Percentiles rank a stretch among this genome's conserved stretches.
phyloP scores from a whole-genome alignment of 2,329 filamentous ascomycete genomes.

The Talaromyces piceae region DNA sequence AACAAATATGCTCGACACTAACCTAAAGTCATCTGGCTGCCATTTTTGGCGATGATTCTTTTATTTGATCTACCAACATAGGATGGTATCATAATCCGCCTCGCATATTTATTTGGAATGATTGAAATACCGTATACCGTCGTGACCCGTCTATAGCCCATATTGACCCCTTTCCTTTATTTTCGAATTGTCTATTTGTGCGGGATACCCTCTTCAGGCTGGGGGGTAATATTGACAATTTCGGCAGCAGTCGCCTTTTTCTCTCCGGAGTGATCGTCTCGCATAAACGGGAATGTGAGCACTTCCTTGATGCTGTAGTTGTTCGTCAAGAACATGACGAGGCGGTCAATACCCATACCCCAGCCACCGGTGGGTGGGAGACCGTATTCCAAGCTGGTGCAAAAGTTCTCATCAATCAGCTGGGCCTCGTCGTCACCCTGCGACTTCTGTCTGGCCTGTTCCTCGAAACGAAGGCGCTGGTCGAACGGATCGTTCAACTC shows the following conservation, averaged over 20 bases:
- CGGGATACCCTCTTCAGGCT: constrained; percentile 54
- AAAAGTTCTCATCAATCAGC: constrained; percentile 92
- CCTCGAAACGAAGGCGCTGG: constrained; percentile 83
- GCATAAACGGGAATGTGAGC: constrained; percentile 95
- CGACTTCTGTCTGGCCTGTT: constrained; percentile 92
- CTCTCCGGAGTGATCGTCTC: constrained; percentile 59
- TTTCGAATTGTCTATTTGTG: not conserved
- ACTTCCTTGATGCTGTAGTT: constrained; percentile 97
- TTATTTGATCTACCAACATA: not conserved
- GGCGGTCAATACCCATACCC: constrained; percentile 90
- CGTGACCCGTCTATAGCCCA: not conserved
- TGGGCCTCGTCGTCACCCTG: constrained; percentile 97
- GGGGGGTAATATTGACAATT: constrained; percentile 52
- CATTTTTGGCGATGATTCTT: not conserved
- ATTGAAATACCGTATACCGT: not conserved
- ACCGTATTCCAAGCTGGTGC: constrained; percentile 79
- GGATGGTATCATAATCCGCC: not conserved
- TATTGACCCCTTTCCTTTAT: not conserved
- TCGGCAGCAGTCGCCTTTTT: constrained; percentile 48
- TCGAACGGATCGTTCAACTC: constrained; percentile 97
- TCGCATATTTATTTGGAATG: not conserved
- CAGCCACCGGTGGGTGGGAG: constrained; percentile 91
- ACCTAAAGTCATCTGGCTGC: not conserved
- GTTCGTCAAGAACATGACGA: constrained; percentile 93
- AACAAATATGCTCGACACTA: not conserved